Evolutionary conservation across 305 asterid genomes (phyloP), one percentile per base, ranked within the genome.

Genomic region (Rubia balearica): DNA sequence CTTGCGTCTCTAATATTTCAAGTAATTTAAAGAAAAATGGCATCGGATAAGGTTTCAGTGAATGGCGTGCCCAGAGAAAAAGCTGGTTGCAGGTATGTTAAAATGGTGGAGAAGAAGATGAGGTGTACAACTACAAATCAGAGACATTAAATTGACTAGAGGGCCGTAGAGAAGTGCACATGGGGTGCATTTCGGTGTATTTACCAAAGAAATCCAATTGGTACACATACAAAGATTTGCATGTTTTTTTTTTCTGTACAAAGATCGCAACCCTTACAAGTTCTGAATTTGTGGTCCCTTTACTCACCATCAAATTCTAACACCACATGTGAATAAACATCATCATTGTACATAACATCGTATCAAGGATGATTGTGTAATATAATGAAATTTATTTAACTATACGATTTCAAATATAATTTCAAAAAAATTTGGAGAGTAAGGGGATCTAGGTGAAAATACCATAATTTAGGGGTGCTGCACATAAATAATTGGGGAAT

Each of bases 141-240:
- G 64, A 53, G 71, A 21, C 13, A 33, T 9, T n/a, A 66, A 65
- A 66, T 55, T 65, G 76, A 42, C 67, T 16, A 46, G 64, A 65
- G 67, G 71, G 24, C 13, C 56, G 71, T 51, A 14, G 67, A 73
- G 67, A 61, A 8, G 24, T 9, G 30, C 76, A 73, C 76, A 73
- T 73, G 76, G 71, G 70, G 43, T 14, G 38, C 11, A 65, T 12
- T n/a, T 19, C 45, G 2, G 55, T 49, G 36, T 17, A 13, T 24
- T 48, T 30, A 21, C 38, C 76, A 8, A 56, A 55, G 45, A 65
- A 73, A 73, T 65, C 71, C 71, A 65, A 41, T 40, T 19, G 40
- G 76, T 65, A 55, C 76, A 14, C 71, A 30, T 51, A n/a, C 40
- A 27, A 56, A 65, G 76, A 65, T 73, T 55, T 73, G 61, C 76